Percentiles rank a stretch among this genome's conserved stretches.
Conservation (phyloP, 192 early-diverging fungal species). For the Coemansia sp. region DNA sequence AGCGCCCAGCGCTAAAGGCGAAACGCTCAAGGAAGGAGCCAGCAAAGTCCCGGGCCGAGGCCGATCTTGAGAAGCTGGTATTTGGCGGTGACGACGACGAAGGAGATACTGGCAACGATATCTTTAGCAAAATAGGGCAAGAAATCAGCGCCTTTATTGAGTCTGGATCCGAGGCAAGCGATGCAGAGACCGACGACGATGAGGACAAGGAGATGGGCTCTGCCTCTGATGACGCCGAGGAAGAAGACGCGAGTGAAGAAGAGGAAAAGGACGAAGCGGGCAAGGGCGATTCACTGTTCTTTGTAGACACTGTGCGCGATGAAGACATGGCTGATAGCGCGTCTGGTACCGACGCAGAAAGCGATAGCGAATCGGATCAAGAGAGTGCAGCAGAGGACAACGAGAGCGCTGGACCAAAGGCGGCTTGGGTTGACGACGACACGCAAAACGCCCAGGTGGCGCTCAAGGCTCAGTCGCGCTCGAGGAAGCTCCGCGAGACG, state of each 20-base stretch:
- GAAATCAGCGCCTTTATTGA: background rate
- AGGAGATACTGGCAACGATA: slow-evolving; percentile 13
- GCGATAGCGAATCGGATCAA: background rate
- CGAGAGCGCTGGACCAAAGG: slow-evolving; percentile 17
- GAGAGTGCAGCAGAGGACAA: slow-evolving; percentile 37
- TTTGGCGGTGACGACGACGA: slow-evolving; percentile 71
- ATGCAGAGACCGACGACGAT: slow-evolving; percentile 4
- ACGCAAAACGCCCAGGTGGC: slow-evolving; percentile 74
- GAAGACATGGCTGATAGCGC: background rate
- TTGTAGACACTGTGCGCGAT: slow-evolving; percentile 42
- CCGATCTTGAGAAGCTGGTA: slow-evolving; percentile 73
- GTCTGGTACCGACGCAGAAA: background rate
- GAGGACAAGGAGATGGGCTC: background rate
- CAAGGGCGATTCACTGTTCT: slow-evolving; percentile 31
- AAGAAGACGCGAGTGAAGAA: background rate
- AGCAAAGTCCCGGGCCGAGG: slow-evolving; percentile 67
- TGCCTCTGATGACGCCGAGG: background rate
- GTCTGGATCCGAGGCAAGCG: background rate
- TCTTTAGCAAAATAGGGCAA: slow-evolving; percentile 25
- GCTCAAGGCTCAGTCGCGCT: slow-evolving; percentile 63
- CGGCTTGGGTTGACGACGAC: slow-evolving; percentile 85
- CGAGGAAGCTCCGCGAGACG: slow-evolving; percentile 77
- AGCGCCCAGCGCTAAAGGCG: slow-evolving; percentile 1
- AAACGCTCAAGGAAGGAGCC: slow-evolving; percentile 12
- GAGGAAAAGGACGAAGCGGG: background rate